These are phyloP conservation scores for Acacia concinna DNA, from an alignment of 331 rosid genomes.

Conservation along the genomic window DNA sequence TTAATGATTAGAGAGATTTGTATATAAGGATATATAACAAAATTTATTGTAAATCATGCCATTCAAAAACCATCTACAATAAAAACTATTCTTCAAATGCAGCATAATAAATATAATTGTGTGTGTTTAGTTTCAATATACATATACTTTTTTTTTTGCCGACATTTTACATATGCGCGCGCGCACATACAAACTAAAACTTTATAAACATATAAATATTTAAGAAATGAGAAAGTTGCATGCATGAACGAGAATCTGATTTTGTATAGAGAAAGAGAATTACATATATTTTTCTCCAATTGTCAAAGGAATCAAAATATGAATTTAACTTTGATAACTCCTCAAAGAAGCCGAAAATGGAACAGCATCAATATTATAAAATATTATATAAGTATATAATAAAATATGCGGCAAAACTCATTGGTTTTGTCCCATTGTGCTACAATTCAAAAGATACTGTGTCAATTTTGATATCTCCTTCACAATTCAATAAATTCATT, in stretches of 20 bases:
- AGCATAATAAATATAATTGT: neutral
- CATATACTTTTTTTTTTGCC: too few species aligned
- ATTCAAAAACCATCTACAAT: neutral
- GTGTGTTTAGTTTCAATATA: neutral
- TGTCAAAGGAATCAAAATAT: neutral
- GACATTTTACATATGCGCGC: too few species aligned
- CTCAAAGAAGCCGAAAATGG: neutral
- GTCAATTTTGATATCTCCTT: neutral
- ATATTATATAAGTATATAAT: neutral
- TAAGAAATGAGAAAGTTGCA: conserved; percentile 2
- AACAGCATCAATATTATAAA: neutral
- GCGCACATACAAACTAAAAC: too few species aligned
- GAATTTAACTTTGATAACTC: neutral
- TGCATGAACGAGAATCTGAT: neutral
- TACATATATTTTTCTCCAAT: neutral
- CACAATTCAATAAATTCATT: neutral
- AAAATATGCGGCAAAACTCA: neutral
- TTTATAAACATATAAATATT: too few species aligned
- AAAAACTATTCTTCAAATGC: neutral
- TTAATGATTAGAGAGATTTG: too few species aligned
- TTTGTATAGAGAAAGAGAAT: neutral
- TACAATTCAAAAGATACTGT: neutral
- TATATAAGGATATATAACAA: too few species aligned
- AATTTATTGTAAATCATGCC: neutral
- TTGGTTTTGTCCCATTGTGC: neutral